A percentile compares a stretch with the other conserved stretches of the same genome.
These are phyloP conservation scores for Tolypocladium paradoxum DNA, from an alignment of 2,329 filamentous ascomycete genomes.

Conservation along the genomic window DNA sequence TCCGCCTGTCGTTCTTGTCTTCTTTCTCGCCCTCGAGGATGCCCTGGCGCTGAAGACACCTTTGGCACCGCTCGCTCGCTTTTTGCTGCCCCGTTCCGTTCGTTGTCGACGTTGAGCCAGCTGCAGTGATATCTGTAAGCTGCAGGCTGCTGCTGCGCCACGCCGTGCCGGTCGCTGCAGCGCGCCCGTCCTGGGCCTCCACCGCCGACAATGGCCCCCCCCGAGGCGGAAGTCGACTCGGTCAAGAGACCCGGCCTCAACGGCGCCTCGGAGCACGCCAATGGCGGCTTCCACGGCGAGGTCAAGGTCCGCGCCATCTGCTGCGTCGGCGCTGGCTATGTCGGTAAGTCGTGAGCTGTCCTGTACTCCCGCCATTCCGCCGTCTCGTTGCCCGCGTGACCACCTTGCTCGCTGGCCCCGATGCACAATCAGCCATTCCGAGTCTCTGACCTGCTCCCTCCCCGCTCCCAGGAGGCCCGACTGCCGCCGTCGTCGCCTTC, in stretches of 20 bases:
- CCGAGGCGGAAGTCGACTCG: conserved; percentile 15
- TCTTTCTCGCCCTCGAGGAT: not conserved
- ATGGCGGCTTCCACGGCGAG: conserved; percentile 15
- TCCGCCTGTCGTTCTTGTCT: not conserved
- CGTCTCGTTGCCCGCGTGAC: not conserved
- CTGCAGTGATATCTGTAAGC: not conserved
- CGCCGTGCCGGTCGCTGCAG: too few species aligned
- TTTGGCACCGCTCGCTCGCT: not conserved
- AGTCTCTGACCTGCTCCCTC: conserved; percentile 1
- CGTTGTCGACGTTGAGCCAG: not conserved
- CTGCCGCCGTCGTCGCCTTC: conserved; percentile 62
- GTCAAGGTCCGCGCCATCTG: conserved; percentile 49
- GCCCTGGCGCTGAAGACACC: not conserved
- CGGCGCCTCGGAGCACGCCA: conserved; percentile 17
- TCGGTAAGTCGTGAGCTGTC: conserved; percentile 42
- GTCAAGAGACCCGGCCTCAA: conserved; percentile 22
- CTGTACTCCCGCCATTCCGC: not conserved
- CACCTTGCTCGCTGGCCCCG: not conserved
- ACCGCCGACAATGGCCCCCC: conserved; percentile 9
- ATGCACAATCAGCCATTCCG: too few species aligned
- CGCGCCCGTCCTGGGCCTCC: not conserved
- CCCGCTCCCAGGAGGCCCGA: conserved; percentile 51
- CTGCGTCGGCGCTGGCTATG: conserved; percentile 66
- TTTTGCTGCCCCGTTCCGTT: not conserved
- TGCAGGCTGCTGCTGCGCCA: not conserved